Evolutionary conservation across 2,329 filamentous ascomycete species (phyloP).

Genomic region (Colletotrichum sp.): DNA sequence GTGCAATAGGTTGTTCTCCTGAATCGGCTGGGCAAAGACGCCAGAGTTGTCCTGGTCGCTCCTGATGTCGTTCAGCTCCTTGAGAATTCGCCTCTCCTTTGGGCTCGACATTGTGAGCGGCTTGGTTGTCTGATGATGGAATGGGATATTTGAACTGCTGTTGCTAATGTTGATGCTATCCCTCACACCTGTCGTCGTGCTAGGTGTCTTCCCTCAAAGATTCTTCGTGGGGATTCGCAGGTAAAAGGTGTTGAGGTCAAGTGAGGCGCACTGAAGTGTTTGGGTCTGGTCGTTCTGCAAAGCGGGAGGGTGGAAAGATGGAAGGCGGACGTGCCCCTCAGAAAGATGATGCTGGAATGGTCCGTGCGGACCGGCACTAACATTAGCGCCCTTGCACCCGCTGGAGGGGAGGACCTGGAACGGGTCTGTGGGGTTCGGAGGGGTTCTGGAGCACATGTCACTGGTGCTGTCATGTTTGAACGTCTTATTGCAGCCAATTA

Average conservation of each 20-base stretch:
- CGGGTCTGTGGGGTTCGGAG: neutral
- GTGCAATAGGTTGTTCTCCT: conserved; percentile 76
- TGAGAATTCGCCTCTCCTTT: conserved; percentile 67
- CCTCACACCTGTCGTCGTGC: neutral
- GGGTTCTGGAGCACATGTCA: neutral
- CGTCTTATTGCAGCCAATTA: neutral
- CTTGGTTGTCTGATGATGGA: neutral
- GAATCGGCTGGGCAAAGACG: conserved; percentile 71
- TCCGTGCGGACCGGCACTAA: conserved; percentile 6
- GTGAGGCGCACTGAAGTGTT: neutral
- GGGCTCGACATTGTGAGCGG: conserved; percentile 50
- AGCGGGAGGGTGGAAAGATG: neutral
- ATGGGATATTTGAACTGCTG: neutral
- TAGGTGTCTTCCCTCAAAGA: neutral
- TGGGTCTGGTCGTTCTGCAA: neutral
- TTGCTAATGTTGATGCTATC: neutral
- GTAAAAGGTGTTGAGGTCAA: neutral
- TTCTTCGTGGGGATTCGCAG: neutral
- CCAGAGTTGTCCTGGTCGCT: conserved; percentile 76
- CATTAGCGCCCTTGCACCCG: conserved; percentile 5
- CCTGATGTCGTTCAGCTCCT: conserved; percentile 78
- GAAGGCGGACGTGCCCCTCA: conserved; percentile 4
- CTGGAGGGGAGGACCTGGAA: neutral
- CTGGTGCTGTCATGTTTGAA: neutral
- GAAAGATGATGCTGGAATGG: conserved; percentile 16